Percentiles rank a stretch among this genome's conserved stretches.
Conservation (phyloP, 352 stramenopile species). For the Globisporangium middletonii region DNA sequence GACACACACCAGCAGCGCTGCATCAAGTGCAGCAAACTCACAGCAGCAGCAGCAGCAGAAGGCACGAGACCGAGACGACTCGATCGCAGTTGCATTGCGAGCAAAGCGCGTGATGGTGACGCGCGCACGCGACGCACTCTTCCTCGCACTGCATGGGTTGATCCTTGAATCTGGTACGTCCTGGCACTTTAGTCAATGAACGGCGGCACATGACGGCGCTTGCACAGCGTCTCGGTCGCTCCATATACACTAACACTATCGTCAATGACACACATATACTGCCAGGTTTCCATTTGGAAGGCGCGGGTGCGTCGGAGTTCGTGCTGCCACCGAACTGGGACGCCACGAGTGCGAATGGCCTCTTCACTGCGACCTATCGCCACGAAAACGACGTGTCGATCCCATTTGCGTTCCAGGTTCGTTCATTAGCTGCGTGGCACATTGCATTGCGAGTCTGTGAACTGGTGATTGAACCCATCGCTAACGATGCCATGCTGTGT, state of each 20-base stretch:
- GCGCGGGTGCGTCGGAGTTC: constrained; percentile 12
- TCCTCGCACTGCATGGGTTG: constrained; percentile 63
- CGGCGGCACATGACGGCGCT: neutral
- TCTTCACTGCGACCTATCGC: constrained; percentile 53
- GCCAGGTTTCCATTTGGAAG: constrained; percentile 11
- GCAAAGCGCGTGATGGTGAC: constrained; percentile 40
- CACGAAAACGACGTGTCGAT: constrained; percentile 42
- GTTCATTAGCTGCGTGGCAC: neutral
- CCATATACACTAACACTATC: neutral
- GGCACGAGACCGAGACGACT: constrained; percentile 33
- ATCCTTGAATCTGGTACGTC: constrained; percentile 58
- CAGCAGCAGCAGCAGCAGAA: neutral
- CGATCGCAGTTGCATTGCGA: constrained; percentile 32
- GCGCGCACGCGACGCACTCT: constrained; percentile 52
- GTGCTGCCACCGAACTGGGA: constrained; percentile 51
- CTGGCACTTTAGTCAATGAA: neutral
- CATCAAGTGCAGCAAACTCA: constrained; percentile 7
- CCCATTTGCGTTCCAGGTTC: constrained; percentile 64
- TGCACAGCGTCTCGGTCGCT: neutral
- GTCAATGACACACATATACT: neutral
- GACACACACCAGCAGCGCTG: neutral
- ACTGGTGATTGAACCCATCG: neutral
- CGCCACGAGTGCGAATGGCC: constrained; percentile 43
- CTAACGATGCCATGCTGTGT: neutral
- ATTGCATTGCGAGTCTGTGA: too few relatives aligned